Evolutionary conservation across 257 asterid species (phyloP), one percentile per base, ranked within the genome.

Genomic region (Primulina huaijiensis): DNA sequence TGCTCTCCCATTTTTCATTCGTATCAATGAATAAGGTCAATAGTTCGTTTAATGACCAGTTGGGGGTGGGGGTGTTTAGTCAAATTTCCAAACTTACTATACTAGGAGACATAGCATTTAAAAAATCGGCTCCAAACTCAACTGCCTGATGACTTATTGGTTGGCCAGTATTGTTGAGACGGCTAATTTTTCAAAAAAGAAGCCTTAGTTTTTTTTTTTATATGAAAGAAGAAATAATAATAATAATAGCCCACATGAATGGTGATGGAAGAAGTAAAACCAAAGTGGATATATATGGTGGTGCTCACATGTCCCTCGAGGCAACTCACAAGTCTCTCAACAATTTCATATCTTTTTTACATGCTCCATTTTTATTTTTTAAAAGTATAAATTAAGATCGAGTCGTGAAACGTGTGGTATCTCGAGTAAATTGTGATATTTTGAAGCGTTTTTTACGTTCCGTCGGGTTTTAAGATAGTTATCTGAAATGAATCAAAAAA

Each of bases 261-360:
- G n/a, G 60, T 5, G 46, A 57, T 30, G 20, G 60, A 69, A 31
- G 60, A 69, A 31, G 63, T 60, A n/a, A 61, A 52, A 57, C 17
- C 16, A 9, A 38, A 60, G 77, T 66, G 70, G 72, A 43, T 37
- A 57, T n/a, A n/a, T n/a, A n/a, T n/a, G n/a, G n/a, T 25, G 65
- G 40, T 35, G 10, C 2, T 72, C 82, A 77, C 81, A 69, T 75
- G 75, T 79, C 37, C 61, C 64, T 33, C 23, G 57, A 65, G 68
- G 33, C 65, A 59, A 40, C 65, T 80, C 80, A 78, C 77, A 75
- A 81, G 83, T 64, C 38, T 75, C 75, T 62, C 78, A 77, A 55
- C 64, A 77, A 9, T 16, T 30, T 72, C 37, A 21, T 67, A 73
- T 7, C 65, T 71, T 57, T 6, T 35, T 35, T 62, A 53, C 64